Evolutionary conservation across 2,329 filamentous ascomycete species (phyloP).

Genomic region (Rhynchosporium secalis): DNA sequence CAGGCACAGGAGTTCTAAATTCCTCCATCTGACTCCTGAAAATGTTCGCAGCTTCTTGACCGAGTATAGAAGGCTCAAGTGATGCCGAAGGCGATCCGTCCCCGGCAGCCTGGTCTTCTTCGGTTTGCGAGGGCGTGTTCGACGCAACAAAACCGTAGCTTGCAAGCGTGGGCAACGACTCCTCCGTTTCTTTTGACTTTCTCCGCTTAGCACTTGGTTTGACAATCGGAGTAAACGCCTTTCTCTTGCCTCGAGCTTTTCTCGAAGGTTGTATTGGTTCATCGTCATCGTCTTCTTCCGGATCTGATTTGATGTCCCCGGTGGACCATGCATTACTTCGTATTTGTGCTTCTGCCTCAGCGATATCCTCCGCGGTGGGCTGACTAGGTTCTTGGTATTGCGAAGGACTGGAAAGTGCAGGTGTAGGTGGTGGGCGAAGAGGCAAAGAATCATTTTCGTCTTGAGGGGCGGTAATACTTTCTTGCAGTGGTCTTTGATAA

Average conservation of each 20-base stretch:
- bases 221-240: slow-evolving; percentile 18
- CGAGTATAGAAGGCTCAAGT: background rate
- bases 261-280: slow-evolving; percentile 24
- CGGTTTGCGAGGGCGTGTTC: background rate
- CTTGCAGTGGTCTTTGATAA: background rate
- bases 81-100: background rate
- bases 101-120: background rate
- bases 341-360: slow-evolving; percentile 4
- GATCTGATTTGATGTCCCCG: background rate
- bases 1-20: background rate
- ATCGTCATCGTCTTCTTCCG: slow-evolving; percentile 8
- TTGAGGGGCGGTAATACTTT: slow-evolving; percentile 8
- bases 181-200: slow-evolving; percentile 15
- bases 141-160: slow-evolving; percentile 17
- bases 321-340: background rate
- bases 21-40: slow-evolving; percentile 5
- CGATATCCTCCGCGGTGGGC: slow-evolving; percentile 9
- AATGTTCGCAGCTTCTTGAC: slow-evolving; percentile 1
- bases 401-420: slow-evolving; percentile 2
- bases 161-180: slow-evolving; percentile 18
- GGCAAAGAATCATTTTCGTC: slow-evolving; percentile 10
- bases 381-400: background rate
- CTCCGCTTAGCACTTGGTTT: slow-evolving; percentile 22
- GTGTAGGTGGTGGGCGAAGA: slow-evolving; percentile 9
- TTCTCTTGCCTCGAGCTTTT: slow-evolving; percentile 34